Conservation (phyloP, 2,329 filamentous ascomycete genomes). For the Monosporascus ibericus region DNA sequence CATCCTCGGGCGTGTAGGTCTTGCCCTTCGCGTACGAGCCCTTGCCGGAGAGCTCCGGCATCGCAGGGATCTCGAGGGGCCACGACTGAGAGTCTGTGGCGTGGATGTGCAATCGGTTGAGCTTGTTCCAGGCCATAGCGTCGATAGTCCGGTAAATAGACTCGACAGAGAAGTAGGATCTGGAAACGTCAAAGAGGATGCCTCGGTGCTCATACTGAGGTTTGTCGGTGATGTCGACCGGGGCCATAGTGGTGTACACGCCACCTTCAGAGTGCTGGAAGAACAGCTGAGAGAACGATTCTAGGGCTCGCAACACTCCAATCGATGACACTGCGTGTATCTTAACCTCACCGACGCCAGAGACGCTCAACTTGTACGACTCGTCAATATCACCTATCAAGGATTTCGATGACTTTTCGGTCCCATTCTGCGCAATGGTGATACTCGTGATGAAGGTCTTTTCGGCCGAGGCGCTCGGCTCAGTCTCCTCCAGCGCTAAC, state of each 20-base stretch:
- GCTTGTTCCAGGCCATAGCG: constrained; percentile 70
- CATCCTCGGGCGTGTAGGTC: constrained; percentile 60
- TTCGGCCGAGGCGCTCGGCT: constrained; percentile 45
- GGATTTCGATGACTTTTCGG: constrained; percentile 55
- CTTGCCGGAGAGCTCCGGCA: constrained; percentile 65
- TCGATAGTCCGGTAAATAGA: constrained; percentile 73
- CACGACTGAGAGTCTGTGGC: constrained; percentile 80
- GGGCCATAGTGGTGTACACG: constrained; percentile 66
- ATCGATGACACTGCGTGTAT: constrained; percentile 61
- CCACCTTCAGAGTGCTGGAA: constrained; percentile 58
- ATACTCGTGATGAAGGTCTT: constrained; percentile 53
- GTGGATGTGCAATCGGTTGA: constrained; percentile 78
- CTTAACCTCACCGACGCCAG: constrained; percentile 49
- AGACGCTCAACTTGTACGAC: constrained; percentile 64
- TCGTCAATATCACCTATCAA: constrained; percentile 63
- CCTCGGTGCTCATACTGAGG: constrained; percentile 75
- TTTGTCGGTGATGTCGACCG: constrained; percentile 64
- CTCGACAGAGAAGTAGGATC: constrained; percentile 62
- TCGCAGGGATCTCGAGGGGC: constrained; percentile 71
- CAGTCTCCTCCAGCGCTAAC: constrained; percentile 49
- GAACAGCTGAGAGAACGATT: constrained; percentile 75
- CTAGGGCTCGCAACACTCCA: constrained; percentile 67
- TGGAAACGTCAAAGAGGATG: constrained; percentile 70
- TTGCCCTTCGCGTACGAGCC: constrained; percentile 66
- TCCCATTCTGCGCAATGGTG: constrained; percentile 52